Conservation (phyloP, 805 yeast species). For the Kuraishia piskuri region DNA sequence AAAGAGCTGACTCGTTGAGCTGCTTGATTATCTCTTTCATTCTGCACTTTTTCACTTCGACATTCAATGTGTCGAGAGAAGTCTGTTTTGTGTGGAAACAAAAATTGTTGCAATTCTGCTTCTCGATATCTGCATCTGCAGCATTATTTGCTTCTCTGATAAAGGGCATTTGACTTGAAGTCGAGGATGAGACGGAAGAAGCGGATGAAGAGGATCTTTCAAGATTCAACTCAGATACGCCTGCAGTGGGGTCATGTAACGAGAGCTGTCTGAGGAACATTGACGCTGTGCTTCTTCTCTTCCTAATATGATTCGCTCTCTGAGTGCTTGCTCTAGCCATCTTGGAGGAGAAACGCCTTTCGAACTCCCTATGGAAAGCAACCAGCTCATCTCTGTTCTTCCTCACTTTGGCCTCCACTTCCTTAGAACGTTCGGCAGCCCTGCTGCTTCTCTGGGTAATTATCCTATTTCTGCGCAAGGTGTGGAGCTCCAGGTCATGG, state of each 20-base stretch:
- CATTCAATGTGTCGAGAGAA: background rate
- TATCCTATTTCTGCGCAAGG: background rate
- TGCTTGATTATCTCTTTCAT: background rate
- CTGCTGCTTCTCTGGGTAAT: background rate
- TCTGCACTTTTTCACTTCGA: too few relatives aligned
- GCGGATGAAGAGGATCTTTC: background rate
- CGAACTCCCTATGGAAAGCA: background rate
- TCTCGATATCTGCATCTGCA: too few relatives aligned
- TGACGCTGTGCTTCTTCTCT: background rate
- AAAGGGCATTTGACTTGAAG: background rate
- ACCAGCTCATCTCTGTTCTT: background rate
- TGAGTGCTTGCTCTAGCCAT: background rate
- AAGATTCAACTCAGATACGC: background rate
- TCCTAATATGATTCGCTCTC: background rate
- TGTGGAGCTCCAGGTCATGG: background rate
- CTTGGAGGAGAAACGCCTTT: background rate
- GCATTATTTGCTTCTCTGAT: background rate
- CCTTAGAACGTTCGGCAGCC: background rate
- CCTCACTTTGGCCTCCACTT: background rate
- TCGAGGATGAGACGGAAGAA: background rate
- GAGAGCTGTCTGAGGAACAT: background rate
- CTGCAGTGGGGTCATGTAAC: background rate
- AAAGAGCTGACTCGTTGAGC: background rate
- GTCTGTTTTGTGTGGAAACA: background rate
- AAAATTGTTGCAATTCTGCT: too few relatives aligned